Base-by-base conservation (phyloP, 345 rosid genomes). In the Citrus maxima region DNA sequence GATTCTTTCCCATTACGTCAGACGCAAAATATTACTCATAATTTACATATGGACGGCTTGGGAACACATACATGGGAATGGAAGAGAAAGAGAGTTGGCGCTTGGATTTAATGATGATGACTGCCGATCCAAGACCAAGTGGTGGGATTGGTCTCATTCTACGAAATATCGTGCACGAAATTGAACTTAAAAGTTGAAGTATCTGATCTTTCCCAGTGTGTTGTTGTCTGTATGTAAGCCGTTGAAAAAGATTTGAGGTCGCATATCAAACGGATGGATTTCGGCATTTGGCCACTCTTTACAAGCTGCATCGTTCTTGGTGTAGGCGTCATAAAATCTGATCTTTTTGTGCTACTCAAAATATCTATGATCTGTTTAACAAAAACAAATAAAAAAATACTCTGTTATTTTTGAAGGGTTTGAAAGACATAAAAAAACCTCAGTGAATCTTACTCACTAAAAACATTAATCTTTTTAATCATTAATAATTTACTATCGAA, bases 31-130 rank as follows among this genome's bases (percentile, higher is more conserved):
- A 27, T 34, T 30, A 18, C 3, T 37, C 25, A 24, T 10, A 22
- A 67, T 46, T n/a, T 21, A 5, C 30, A 34, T 55, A n/a, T 55
- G 68, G 58, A n/a, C 77, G 68, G 68, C 77, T n/a, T 61, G 38
- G 58, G n/a, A 6, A 25, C 34, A 9, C 37, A 61, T 18, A 9
- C 37, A 61, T 18, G 58, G 30, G 6, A 58, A 16, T 60, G 7
- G 22, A 27, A 42, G 21, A 13, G 58, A 61, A 2, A 59, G 21
- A 6, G 46, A 14, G 0, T 13, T 22, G 32, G 28, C 2, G 27
- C 10, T 32, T 54, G n/a, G 18, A 27, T 46, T 6, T 27, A 16
- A 30, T 18, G n/a, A 28, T 6, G 34, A 13, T 16, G 10, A 64
- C 21, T 16, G 28, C 28, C 49, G 3, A 34, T 72, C 34, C 63